These are phyloP conservation scores for Syzygium jambos DNA, from an alignment of 345 rosid species.

Conservation along the genomic window DNA sequence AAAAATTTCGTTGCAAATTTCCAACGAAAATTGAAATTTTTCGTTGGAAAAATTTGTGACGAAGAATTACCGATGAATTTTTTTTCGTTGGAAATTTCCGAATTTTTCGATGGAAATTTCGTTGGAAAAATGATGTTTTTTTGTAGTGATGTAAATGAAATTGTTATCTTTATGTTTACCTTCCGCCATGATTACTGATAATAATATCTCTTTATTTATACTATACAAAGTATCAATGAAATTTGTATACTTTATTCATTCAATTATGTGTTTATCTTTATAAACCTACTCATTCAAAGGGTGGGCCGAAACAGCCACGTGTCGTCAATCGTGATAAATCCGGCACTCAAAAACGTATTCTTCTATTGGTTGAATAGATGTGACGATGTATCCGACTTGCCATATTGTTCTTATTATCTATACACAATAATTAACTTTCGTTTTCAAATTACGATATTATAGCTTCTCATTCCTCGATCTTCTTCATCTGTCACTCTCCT, in stretches of 20 bases:
- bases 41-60: too few relatives aligned
- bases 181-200: neutral
- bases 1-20: too few relatives aligned
- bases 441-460: neutral
- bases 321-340: neutral
- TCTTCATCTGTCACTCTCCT: neutral
- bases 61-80: too few relatives aligned
- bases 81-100: too few relatives aligned
- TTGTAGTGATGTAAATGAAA: neutral
- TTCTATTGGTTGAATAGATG: neutral
- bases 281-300: neutral
- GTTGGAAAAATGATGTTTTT: too few relatives aligned
- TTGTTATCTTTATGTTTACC: neutral
- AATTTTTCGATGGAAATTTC: too few relatives aligned
- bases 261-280: neutral
- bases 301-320: neutral
- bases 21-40: too few relatives aligned
- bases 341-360: neutral
- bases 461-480: neutral
- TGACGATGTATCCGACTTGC: fast-evolving
- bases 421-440: neutral
- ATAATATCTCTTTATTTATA: neutral
- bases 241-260: neutral
- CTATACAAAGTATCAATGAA: neutral
- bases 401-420: neutral